Percentiles rank a stretch among this genome's conserved stretches.
Conservation (phyloP, 2,329 filamentous ascomycete species). For the Ophiosphaerella herpotricha region DNA sequence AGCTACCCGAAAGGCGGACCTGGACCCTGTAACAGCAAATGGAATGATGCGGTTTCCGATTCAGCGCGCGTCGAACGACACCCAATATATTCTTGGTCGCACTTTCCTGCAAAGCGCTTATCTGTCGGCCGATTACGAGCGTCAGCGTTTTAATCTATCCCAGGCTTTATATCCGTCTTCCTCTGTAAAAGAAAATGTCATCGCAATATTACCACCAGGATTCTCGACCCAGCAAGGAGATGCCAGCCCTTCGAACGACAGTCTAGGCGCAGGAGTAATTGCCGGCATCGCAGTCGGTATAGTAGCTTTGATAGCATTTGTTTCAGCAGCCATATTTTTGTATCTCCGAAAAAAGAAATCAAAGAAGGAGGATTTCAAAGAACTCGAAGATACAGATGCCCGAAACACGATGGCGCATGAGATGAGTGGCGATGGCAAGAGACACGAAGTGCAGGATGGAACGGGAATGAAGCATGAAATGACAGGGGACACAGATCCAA, state of each 20-base stretch:
- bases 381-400: conserved; percentile 21
- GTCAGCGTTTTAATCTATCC: conserved; percentile 30
- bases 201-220: conserved; percentile 26
- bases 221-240: neutral
- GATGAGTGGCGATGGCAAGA: conserved; percentile 9
- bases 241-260: conserved; percentile 5
- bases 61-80: conserved; percentile 42
- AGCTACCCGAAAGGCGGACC: conserved; percentile 14
- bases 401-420: conserved; percentile 10
- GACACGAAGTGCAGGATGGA: conserved; percentile 17
- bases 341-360: conserved; percentile 12
- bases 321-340: conserved; percentile 14
- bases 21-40: conserved; percentile 15
- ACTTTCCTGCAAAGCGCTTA: conserved; percentile 51
- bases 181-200: conserved; percentile 47
- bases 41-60: conserved; percentile 47
- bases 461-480: conserved; percentile 21
- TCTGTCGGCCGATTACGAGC: conserved; percentile 45
- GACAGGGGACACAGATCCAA: conserved; percentile 14
- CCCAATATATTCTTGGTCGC: conserved; percentile 45
- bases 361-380: conserved; percentile 5
- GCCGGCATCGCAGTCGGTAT: conserved; percentile 32
- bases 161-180: conserved; percentile 60
- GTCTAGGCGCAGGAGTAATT: conserved; percentile 25
- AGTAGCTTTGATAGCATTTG: conserved; percentile 1